Conservation (phyloP, 176 grass and related monocot genomes). For the Miscanthus lutarioriparius region DNA sequence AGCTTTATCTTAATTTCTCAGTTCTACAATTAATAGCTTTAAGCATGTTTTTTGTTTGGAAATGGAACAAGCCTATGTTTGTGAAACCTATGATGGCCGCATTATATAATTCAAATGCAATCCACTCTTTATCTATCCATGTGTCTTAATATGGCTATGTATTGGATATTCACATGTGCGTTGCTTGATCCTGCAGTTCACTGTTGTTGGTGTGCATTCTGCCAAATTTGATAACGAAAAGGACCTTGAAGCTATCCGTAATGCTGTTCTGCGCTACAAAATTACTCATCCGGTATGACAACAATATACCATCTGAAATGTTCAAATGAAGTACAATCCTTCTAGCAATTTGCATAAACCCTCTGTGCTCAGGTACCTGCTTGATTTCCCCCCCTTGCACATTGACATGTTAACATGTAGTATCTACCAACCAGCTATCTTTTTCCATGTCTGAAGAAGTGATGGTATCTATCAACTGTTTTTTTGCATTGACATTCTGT, state of each 20-base stretch:
- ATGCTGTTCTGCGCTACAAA: conserved; percentile 76
- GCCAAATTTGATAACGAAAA: conserved; percentile 99
- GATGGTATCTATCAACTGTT: neutral
- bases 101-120: conserved; percentile 12
- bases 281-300: conserved; percentile 79
- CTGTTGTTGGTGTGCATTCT: conserved; percentile 96
- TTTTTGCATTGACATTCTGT: too few species aligned
- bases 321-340: conserved; percentile 21
- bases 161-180: conserved; percentile 9
- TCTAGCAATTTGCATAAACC: neutral
- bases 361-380: neutral
- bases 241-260: conserved; percentile 93
- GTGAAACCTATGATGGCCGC: neutral
- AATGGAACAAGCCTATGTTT: neutral
- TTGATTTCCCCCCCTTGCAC: neutral
- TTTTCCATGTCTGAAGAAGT: neutral
- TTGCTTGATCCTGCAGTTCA: conserved; percentile 68
- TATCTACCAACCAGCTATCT: neutral
- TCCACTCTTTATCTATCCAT: neutral
- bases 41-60: neutral
- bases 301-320: conserved; percentile 26
- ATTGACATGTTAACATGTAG: neutral
- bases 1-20: neutral
- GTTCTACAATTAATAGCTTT: neutral
- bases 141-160: conserved; percentile 23